Conservation (phyloP, 2,329 filamentous ascomycete species). For the Aspergillus hiratsukae region DNA sequence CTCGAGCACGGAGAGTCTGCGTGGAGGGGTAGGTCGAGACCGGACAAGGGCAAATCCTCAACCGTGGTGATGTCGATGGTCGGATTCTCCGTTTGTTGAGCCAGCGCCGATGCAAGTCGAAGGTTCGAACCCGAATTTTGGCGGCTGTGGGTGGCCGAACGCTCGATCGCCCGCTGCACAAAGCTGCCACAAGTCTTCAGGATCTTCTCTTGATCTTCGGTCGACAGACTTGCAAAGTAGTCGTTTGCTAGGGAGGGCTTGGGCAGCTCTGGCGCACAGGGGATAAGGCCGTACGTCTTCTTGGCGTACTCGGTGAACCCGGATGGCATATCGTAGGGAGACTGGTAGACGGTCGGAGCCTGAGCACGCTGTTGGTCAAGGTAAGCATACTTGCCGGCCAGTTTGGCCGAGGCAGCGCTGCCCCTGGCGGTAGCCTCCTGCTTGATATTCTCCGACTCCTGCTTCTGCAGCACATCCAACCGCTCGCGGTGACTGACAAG, state of each 20-base stretch:
- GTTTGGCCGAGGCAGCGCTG: conserved; percentile 26
- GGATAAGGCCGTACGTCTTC: conserved; percentile 34
- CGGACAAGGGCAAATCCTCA: conserved; percentile 34
- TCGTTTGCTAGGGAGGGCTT: conserved; percentile 40
- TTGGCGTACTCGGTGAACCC: conserved; percentile 41
- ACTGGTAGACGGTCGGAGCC: conserved; percentile 38
- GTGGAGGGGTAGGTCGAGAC: conserved; percentile 36
- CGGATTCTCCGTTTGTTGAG: conserved; percentile 37
- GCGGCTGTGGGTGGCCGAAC: conserved; percentile 33
- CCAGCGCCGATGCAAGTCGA: conserved; percentile 35
- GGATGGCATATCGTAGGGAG: conserved; percentile 41
- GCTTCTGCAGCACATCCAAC: conserved; percentile 36
- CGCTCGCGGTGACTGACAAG: conserved; percentile 37
- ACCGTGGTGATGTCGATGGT: conserved; percentile 41
- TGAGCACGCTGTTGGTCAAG: conserved; percentile 37
- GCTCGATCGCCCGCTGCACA: conserved; percentile 36
- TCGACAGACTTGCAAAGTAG: conserved; percentile 37
- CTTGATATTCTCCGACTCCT: conserved; percentile 32
- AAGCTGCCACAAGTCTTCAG: conserved; percentile 41
- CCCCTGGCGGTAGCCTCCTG: conserved; percentile 29
- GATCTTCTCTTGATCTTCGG: conserved; percentile 39
- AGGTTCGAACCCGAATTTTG: conserved; percentile 36
- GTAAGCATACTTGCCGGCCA: conserved; percentile 37
- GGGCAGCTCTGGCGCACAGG: conserved; percentile 30
- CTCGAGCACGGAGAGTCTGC: conserved; percentile 41